Evolutionary conservation across 768 basidiomycete species (phyloP).

Genomic region (Psilocybe tampanensis): DNA sequence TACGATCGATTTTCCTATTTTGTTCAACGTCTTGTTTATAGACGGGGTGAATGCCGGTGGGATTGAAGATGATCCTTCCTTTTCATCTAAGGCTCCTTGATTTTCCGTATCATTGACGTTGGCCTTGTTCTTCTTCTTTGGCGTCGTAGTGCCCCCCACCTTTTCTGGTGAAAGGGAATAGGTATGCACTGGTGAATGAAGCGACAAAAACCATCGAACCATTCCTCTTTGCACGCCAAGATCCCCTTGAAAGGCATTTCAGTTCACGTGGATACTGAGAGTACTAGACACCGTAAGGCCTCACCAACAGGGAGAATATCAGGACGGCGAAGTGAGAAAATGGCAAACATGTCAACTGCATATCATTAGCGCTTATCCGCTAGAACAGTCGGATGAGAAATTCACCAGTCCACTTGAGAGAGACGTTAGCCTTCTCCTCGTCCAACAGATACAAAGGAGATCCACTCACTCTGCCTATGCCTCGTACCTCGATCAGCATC

Average conservation of each 20-base stretch:
- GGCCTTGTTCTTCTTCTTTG: slow-evolving; percentile 16
- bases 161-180: slow-evolving; percentile 57
- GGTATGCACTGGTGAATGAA: slow-evolving; percentile 53
- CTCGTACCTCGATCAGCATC: slow-evolving; percentile 77
- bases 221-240: slow-evolving; percentile 82
- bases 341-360: slow-evolving; percentile 89
- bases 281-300: slow-evolving; percentile 8
- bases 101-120: slow-evolving; percentile 19
- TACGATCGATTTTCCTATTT: slow-evolving; percentile 27
- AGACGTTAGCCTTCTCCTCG: neutral
- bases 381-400: neutral
- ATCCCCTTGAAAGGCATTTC: slow-evolving; percentile 53
- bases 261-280: neutral
- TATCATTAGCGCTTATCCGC: neutral
- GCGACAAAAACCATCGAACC: slow-evolving; percentile 66
- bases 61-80: slow-evolving; percentile 37
- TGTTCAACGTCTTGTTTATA: slow-evolving; percentile 55
- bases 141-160: slow-evolving; percentile 25
- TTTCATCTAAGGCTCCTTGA: slow-evolving; percentile 26
- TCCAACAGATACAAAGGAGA: neutral
- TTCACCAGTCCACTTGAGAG: slow-evolving; percentile 61
- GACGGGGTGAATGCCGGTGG: slow-evolving; percentile 72
- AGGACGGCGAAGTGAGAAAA: slow-evolving; percentile 83
- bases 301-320: slow-evolving; percentile 67
- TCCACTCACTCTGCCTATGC: slow-evolving; percentile 70